Percentiles rank a stretch among this genome's conserved stretches.
Conservation (phyloP, 2,329 filamentous ascomycete species). For the Pyricularia grisea region DNA sequence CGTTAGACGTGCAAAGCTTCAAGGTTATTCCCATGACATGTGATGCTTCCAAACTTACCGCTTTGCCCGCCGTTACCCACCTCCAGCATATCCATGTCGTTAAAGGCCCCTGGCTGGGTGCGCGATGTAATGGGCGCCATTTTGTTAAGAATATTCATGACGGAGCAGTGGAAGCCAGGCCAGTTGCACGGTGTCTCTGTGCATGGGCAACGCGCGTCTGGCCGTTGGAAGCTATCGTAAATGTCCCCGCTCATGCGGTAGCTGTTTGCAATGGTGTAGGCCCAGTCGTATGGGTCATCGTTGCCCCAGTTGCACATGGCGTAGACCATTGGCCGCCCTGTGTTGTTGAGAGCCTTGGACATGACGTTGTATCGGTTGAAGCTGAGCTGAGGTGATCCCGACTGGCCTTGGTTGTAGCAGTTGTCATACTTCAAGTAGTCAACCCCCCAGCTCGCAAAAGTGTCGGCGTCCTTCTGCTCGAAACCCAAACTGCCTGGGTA, state of each 20-base stretch:
- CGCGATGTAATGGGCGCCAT: constrained; percentile 9
- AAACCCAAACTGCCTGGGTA: constrained; percentile 40
- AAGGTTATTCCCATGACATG: no score
- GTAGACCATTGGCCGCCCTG: constrained; percentile 21
- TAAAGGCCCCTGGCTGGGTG: constrained; percentile 9
- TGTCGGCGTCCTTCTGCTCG: constrained; percentile 40
- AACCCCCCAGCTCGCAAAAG: constrained; percentile 41
- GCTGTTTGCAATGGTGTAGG: constrained; percentile 19
- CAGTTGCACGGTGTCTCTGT: neutral
- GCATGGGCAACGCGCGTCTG: constrained; percentile 18
- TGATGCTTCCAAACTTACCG: constrained; percentile 6
- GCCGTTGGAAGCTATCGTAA: constrained; percentile 21
- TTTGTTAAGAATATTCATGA: constrained; percentile 18
- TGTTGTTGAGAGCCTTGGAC: constrained; percentile 22
- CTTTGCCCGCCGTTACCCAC: constrained; percentile 13
- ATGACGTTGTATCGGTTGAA: constrained; percentile 20
- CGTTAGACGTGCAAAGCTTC: no score
- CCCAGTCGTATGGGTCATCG: constrained; percentile 18
- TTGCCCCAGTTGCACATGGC: constrained; percentile 25
- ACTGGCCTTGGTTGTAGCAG: constrained; percentile 24
- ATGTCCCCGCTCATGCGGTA: constrained; percentile 25
- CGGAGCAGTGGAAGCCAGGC: constrained; percentile 17
- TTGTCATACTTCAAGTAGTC: constrained; percentile 46
- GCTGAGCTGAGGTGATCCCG: constrained; percentile 17
- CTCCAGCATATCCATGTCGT: constrained; percentile 14